Conservation (phyloP, 305 asterid genomes). For the Coffea humblotiana region DNA sequence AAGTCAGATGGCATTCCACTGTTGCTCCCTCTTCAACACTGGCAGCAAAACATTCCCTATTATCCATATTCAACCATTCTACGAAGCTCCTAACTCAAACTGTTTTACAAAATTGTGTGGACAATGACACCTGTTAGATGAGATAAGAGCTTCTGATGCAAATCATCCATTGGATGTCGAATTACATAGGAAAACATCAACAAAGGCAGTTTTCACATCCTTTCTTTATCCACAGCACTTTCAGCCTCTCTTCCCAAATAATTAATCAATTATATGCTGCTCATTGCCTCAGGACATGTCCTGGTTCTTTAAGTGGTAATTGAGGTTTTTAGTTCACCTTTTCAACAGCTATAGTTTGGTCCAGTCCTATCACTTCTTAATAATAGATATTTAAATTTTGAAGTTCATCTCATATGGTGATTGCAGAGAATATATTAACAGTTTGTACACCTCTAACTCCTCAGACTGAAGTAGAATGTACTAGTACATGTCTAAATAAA, state of each 20-base stretch:
- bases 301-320: slow-evolving; percentile 1
- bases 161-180: not conserved
- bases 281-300: not conserved
- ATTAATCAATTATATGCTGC: not conserved
- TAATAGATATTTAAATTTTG: not conserved
- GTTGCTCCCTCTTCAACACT: not conserved
- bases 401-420: not conserved
- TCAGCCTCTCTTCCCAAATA: not conserved
- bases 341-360: not conserved
- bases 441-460: not conserved
- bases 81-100: not conserved
- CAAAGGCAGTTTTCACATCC: not conserved
- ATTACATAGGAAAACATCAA: no score
- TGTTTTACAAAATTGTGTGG: not conserved
- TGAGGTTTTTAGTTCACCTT: not conserved
- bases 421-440: not conserved
- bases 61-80: not conserved
- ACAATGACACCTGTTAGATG: not conserved
- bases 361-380: not conserved
- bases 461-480: not conserved
- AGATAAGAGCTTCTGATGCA: not conserved
- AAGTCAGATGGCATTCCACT: not conserved
- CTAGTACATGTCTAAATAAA: not conserved
- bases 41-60: not conserved
- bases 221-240: not conserved